Base-by-base conservation (phyloP, 306 rosid species). In the Inga laurina region DNA sequence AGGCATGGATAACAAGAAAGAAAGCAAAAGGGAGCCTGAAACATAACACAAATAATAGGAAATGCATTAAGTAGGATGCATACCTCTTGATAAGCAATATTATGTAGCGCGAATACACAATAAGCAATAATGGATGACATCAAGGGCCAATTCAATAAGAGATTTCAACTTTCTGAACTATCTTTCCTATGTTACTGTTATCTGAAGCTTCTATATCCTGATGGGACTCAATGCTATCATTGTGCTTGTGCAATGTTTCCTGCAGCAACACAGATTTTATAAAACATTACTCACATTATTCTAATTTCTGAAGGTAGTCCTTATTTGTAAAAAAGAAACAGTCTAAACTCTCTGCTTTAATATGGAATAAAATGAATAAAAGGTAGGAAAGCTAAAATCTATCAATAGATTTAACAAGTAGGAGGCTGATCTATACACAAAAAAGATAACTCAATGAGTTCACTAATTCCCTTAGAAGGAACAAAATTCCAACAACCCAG, bases 21-120 rank as follows among this genome's bases (percentile, higher is more conserved):
- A 27, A 27, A 27, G 30, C 30, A 27, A 56, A 56, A 56, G 62
- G 7, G 22, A 56, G 24, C 27, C 62, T 21, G 27, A 56, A 56
- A 56, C 24, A 56, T 22, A 16, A 56, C 10, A 56, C 4, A 56
- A 19, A 56, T 21, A 56, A 18, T 21, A 56, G 22, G 39, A 78
- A 56, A 48, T 49, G 66, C 30, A 72, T 77, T 9, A 46, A 8
- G 35, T 82, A 71, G 13, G 78, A 81, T 75, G 64, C 1, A 76
- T 88, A 95, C 98, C 97, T 92, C 99, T 69, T 86, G 84, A 75
- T 91, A 96, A 66, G 97, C 97, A 86, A 91, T 82, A 78, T 93
- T 94, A 80, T 93, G 94, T 80, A 96, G 94, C 68, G 97, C 71
- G 85, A 92, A 87, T 30, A 91, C 59, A 77, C 89, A 87, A 81